Base-by-base conservation (phyloP, 345 rosid species). In the Arabis hirsuta region DNA sequence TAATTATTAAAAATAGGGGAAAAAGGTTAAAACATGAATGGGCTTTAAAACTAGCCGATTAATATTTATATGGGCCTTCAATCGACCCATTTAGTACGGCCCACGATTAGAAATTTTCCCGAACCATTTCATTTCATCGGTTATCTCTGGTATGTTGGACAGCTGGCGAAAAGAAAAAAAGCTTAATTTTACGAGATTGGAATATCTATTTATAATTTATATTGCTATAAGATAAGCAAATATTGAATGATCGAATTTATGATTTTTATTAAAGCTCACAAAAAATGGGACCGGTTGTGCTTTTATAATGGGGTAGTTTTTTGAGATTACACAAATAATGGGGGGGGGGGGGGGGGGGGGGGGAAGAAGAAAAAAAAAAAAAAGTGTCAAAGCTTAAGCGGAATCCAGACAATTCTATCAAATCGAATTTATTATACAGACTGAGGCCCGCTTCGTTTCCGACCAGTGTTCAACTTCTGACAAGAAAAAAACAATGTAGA, bases 381-480 rank as follows among this genome's bases (percentile, higher is more conserved):
- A 72, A 75, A 51, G 24, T 46, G 51, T 53, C 50, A 66, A 75
- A 62, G 66, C 61, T 55, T 55, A 26, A 55, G 79, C 80, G 80
- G 80, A 76, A 55, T 70, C 67, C 43, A 50, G 47, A 47, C 47
- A 41, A 14, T 10, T 7, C 24, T 56, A 70, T 76, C 61, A 70
- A 76, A 55, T 76, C 50, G 1, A 63, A 16, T 56, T 63, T 20
- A 70, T 70, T 63, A 13, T 29, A 48, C 55, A 7, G 61, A 50
- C 62, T 76, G 61, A 47, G 67, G 71, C 71, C 80, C 80, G 76
- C 19, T 63, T 76, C 32, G 67, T 56, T 55, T 20, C 76, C 76
- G 72, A 76, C 76, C 79, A 70, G 80, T 36, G 79, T 70, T 51
- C 71, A 22, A 26, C 39, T 64, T 57, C 80, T 70, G 80, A 70